Percentiles rank a stretch among this genome's conserved stretches.
These are phyloP conservation scores for Macrophomina tecta DNA, from an alignment of 2,329 filamentous ascomycete genomes.

Conservation along the genomic window DNA sequence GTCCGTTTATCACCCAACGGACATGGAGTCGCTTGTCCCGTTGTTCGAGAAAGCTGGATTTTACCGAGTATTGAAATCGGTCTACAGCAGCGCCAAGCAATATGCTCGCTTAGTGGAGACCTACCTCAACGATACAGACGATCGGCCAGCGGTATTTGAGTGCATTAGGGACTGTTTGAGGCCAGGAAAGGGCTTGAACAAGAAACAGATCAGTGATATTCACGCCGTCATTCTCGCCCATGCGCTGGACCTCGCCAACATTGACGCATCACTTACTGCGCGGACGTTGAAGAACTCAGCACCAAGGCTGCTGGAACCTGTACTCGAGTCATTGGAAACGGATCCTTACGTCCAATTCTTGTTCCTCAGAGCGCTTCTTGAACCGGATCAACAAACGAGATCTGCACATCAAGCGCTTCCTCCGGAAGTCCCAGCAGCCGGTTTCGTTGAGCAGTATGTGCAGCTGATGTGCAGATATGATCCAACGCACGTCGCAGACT, in stretches of 20 bases:
- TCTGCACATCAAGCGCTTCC: slow-evolving; percentile 39
- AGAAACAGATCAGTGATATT: slow-evolving; percentile 76
- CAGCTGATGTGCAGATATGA: slow-evolving; percentile 90
- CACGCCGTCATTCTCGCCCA: slow-evolving; percentile 70
- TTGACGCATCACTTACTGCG: slow-evolving; percentile 71
- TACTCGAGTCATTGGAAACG: slow-evolving; percentile 67
- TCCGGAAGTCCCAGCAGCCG: slow-evolving; percentile 27
- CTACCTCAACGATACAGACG: slow-evolving; percentile 84
- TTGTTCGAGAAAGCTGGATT: slow-evolving; percentile 81
- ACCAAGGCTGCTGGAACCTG: slow-evolving; percentile 68
- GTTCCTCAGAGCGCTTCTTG: slow-evolving; percentile 79
- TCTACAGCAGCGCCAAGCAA: slow-evolving; percentile 79
- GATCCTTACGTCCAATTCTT: slow-evolving; percentile 71
- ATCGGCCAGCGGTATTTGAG: slow-evolving; percentile 76
- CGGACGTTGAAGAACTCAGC: slow-evolving; percentile 67
- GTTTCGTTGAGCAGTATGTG: slow-evolving; percentile 73
- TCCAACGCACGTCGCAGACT: slow-evolving; percentile 81
- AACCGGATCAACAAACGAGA: slow-evolving; percentile 58
- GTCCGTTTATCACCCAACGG: slow-evolving; percentile 89
- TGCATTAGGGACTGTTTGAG: slow-evolving; percentile 79
- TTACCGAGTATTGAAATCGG: slow-evolving; percentile 88
- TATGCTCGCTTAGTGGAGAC: slow-evolving; percentile 78
- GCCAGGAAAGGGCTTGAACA: slow-evolving; percentile 65
- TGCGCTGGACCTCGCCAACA: slow-evolving; percentile 68
- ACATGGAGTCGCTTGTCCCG: slow-evolving; percentile 76